Base-by-base conservation (phyloP, 73 alveolate genomes). In the Paramecium bursaria region DNA sequence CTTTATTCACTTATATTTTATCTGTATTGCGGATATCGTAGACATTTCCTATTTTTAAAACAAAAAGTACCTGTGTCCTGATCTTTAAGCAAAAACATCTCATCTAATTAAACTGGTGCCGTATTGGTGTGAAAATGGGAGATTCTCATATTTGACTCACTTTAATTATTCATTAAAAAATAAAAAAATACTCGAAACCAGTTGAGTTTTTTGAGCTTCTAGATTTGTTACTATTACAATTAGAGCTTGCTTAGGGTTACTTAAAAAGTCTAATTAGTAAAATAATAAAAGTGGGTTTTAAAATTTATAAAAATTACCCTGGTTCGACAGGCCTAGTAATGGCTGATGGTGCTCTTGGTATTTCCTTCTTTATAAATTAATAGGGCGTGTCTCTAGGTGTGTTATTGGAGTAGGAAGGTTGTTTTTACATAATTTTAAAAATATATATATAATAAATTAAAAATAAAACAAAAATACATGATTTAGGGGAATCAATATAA, bases 271-370 rank as follows among this genome's bases (percentile, higher is more conserved):
- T 57, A 57, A 33, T 51, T 51, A 26, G 27, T 51, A 26, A 51
- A 51, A 15, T 51, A 51, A 33, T 51, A 21, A 26, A 30, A 15
- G 33, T 57, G 30, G 14, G 15, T 27, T 57, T 57, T 17, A 27
- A 30, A 23, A 19, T 57, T 15, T 30, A 30, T 57, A 57, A 26
- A 30, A 30, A 25, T 23, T 50, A 27, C 6, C 76, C 27, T 57
- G 17, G 76, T 57, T 57, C 33, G 33, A 30, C 33, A 48, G 13
- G 76, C 76, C 33, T 57, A 30, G 27, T 57, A 48, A 57, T 57
- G 7, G 76, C 76, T 30, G 76, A 57, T 27, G 76, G 76, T 29
- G 76, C 76, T 57, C 76, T 57, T 30, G 76, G 76, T 30, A 57
- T 57, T 57, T 57, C 76, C 21, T 48, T 57, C 33, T 57, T 57